A percentile compares a stretch with the other conserved stretches of the same genome.
Conservation (phyloP, 1,139 yeast species). For the Candida gigantensis region DNA sequence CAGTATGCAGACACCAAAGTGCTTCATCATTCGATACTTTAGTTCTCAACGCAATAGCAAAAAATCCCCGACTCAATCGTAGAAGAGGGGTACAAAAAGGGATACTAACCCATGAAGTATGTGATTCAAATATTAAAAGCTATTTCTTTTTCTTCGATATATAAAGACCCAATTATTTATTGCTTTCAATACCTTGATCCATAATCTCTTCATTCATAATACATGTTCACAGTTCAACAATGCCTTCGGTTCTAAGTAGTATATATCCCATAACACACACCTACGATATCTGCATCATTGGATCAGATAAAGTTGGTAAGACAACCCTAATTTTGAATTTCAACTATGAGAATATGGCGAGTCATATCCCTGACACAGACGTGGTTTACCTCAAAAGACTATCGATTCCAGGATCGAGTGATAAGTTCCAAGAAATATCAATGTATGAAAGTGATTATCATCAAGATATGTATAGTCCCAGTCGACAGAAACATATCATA, state of each 20-base stretch:
- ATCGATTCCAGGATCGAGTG: conserved; percentile 8
- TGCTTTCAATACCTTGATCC: too few species aligned
- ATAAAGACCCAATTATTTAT: too few species aligned
- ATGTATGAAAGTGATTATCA: conserved; percentile 29
- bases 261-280: conserved; percentile 25
- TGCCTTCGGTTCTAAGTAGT: conserved; percentile 9
- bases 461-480: conserved; percentile 30
- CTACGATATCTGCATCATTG: conserved; percentile 38
- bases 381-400: conserved; percentile 29
- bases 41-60: too few species aligned
- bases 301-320: conserved; percentile 32
- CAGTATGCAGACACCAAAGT: too few species aligned
- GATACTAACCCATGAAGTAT: too few species aligned
- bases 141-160: too few species aligned
- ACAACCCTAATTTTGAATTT: conserved; percentile 29
- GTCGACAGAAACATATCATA: conserved; percentile 27
- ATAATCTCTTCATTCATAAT: too few species aligned
- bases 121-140: too few species aligned
- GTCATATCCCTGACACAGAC: conserved; percentile 29
- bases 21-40: too few species aligned
- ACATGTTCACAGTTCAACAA: too few species aligned
- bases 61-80: too few species aligned
- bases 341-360: conserved; percentile 24
- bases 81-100: too few species aligned
- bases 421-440: conserved; percentile 25